These are phyloP conservation scores for Sanghuangporus sanghuang DNA, from an alignment of 1,284 basidiomycete genomes.

Conservation along the genomic window DNA sequence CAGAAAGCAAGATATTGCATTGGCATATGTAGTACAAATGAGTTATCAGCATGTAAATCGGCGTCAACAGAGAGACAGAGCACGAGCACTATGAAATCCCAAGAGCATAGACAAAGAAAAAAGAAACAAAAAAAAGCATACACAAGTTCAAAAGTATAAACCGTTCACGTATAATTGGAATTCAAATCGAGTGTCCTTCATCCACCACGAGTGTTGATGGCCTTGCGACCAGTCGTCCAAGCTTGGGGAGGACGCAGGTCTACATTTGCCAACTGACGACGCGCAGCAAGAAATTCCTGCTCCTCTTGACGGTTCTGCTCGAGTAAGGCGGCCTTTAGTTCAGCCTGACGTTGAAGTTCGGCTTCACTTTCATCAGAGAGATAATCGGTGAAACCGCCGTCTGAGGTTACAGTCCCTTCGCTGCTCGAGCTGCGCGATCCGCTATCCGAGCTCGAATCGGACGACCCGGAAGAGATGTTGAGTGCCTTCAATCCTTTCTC, in stretches of 20 bases:
- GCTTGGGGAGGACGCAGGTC: conserved; percentile 68
- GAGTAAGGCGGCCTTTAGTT: conserved; percentile 62
- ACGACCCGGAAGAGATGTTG: neutral
- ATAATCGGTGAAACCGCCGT: conserved; percentile 80
- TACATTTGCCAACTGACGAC: conserved; percentile 67
- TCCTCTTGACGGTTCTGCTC: conserved; percentile 78
- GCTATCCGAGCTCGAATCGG: conserved; percentile 44
- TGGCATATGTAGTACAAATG: conserved; percentile 6
- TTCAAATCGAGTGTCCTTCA: conserved; percentile 31
- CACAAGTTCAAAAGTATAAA: neutral
- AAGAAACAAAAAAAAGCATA: neutral
- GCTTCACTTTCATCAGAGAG: conserved; percentile 80
- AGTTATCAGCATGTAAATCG: neutral
- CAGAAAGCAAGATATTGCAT: neutral
- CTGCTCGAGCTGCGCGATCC: conserved; percentile 32
- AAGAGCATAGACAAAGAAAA: neutral
- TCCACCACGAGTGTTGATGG: conserved; percentile 54
- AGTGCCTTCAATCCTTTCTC: conserved; percentile 15
- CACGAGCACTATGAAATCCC: neutral
- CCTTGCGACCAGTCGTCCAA: conserved; percentile 43
- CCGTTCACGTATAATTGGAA: neutral
- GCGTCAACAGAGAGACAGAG: neutral
- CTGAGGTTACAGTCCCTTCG: conserved; percentile 68
- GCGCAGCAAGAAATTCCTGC: conserved; percentile 69
- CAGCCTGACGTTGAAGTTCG: conserved; percentile 76